Percentiles rank a stretch among this genome's conserved stretches.
These are phyloP conservation scores for Ceratobasidium sp. DNA, from an alignment of 1,284 basidiomycete species.

Conservation along the genomic window DNA sequence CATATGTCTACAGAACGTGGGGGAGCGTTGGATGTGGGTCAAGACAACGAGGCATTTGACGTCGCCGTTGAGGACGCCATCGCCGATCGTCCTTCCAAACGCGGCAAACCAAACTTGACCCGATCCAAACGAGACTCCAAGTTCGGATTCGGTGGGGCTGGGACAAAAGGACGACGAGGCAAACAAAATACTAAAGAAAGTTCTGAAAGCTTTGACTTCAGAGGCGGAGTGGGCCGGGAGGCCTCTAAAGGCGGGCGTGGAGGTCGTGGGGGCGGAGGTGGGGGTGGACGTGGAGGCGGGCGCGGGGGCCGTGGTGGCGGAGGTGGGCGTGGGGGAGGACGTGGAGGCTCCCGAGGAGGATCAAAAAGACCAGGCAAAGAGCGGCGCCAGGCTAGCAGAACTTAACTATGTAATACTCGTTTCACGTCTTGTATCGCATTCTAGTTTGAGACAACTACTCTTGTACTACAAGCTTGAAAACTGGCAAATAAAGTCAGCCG, in stretches of 20 bases:
- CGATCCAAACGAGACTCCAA: slow-evolving; percentile 60
- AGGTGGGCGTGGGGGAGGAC: background rate
- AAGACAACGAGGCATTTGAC: slow-evolving; percentile 59
- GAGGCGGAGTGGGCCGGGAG: slow-evolving; percentile 47
- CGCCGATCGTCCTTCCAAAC: slow-evolving; percentile 51
- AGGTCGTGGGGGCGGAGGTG: slow-evolving; percentile 7
- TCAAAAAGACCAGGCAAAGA: slow-evolving; percentile 42
- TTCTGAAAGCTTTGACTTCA: slow-evolving; percentile 55
- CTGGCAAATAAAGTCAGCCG: background rate
- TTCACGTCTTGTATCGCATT: background rate
- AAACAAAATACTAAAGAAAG: slow-evolving; percentile 62
- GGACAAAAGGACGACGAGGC: slow-evolving; percentile 51
- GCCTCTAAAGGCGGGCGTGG: slow-evolving; percentile 3
- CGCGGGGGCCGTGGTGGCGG: slow-evolving; percentile 46
- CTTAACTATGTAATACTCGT: background rate
- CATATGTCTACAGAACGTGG: slow-evolving; percentile 53
- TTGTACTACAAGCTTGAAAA: slow-evolving; percentile 29
- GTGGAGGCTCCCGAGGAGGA: slow-evolving; percentile 24
- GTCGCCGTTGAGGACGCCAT: slow-evolving; percentile 59
- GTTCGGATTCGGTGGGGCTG: slow-evolving; percentile 57
- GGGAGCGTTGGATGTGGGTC: slow-evolving; percentile 61
- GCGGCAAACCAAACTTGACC: slow-evolving; percentile 51
- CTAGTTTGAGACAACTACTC: slow-evolving; percentile 7
- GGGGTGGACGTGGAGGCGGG: slow-evolving; percentile 9
- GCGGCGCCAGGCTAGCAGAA: slow-evolving; percentile 25